A percentile compares a stretch with the other conserved stretches of the same genome.
Evolutionary conservation across 2,329 filamentous ascomycete genomes (phyloP).

Genomic region (Elsinoe necatrix): DNA sequence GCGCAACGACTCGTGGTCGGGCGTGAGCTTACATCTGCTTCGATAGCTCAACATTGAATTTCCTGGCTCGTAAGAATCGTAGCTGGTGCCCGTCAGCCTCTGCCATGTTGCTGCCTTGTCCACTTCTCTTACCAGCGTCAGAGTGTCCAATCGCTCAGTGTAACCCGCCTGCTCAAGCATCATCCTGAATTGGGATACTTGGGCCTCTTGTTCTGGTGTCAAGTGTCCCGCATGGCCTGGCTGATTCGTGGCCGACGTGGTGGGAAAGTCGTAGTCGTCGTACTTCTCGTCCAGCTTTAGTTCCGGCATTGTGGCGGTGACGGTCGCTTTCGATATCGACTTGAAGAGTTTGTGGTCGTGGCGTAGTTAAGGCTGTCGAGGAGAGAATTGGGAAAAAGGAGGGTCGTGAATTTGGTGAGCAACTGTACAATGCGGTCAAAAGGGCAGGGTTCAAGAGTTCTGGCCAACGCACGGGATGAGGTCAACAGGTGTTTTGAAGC

Average conservation of each 20-base stretch:
- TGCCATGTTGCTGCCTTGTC: not conserved
- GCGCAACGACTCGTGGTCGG: no score
- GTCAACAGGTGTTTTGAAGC: not conserved
- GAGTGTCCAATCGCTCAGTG: constrained; percentile 77
- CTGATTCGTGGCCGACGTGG: constrained; percentile 59
- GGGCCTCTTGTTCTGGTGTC: constrained; percentile 76
- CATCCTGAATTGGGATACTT: constrained; percentile 75
- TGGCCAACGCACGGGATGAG: constrained; percentile 4
- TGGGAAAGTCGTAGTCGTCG: constrained; percentile 92
- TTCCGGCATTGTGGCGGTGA: constrained; percentile 28
- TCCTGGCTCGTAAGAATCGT: constrained; percentile 85
- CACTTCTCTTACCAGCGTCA: constrained; percentile 65
- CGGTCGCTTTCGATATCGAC: not conserved
- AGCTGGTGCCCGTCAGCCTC: constrained; percentile 44
- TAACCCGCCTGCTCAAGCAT: constrained; percentile 77
- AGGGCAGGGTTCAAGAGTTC: not conserved
- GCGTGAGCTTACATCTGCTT: constrained; percentile 85
- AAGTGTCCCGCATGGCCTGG: constrained; percentile 82
- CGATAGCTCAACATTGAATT: constrained; percentile 77
- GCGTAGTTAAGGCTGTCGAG: not conserved
- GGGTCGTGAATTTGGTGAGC: not conserved
- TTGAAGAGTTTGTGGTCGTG: not conserved
- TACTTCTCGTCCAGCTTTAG: constrained; percentile 73
- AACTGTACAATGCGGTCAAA: not conserved
- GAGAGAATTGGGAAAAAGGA: not conserved